A percentile compares a stretch with the other conserved stretches of the same genome.
These are phyloP conservation scores for Trametes gibbosa DNA, from an alignment of 768 basidiomycete genomes.

Conservation along the genomic window DNA sequence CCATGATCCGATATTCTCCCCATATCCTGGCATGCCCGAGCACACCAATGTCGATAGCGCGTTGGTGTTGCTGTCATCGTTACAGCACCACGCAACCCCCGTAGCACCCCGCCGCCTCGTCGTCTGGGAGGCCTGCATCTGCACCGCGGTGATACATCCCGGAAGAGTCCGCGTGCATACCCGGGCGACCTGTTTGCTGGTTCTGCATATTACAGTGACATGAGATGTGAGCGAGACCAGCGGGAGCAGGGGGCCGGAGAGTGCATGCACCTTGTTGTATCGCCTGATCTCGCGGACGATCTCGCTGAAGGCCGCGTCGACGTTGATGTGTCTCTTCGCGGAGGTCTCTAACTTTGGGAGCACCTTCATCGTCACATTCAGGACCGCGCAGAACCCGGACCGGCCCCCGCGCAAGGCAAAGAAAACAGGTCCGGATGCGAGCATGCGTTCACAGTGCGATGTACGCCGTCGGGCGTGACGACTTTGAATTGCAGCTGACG, in stretches of 20 bases:
- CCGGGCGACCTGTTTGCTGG: neutral
- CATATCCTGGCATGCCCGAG: no score
- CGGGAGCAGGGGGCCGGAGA: no score
- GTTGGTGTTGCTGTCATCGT: neutral
- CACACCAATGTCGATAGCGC: no score
- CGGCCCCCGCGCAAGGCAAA: slow-evolving; percentile 50
- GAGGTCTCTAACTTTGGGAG: slow-evolving; percentile 63
- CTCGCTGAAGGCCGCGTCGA: slow-evolving; percentile 92
- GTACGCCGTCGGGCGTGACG: slow-evolving; percentile 51
- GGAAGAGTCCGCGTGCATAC: no score
- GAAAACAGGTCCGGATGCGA: slow-evolving; percentile 51
- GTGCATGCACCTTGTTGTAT: slow-evolving; percentile 86
- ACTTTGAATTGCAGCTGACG: slow-evolving; percentile 23
- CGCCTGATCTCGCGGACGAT: slow-evolving; percentile 92
- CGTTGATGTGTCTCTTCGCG: slow-evolving; percentile 94
- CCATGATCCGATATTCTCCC: no score
- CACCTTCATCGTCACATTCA: neutral
- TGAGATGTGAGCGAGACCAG: neutral
- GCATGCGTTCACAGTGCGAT: slow-evolving; percentile 43
- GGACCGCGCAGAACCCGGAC: slow-evolving; percentile 34
- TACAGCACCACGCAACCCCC: neutral
- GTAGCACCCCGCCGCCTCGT: neutral
- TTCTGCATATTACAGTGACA: neutral
- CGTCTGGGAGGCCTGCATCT: neutral
- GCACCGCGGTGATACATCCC: neutral